Base-by-base conservation (phyloP, 164 flowering plant genomes). In the Hamamelis virginiana region DNA sequence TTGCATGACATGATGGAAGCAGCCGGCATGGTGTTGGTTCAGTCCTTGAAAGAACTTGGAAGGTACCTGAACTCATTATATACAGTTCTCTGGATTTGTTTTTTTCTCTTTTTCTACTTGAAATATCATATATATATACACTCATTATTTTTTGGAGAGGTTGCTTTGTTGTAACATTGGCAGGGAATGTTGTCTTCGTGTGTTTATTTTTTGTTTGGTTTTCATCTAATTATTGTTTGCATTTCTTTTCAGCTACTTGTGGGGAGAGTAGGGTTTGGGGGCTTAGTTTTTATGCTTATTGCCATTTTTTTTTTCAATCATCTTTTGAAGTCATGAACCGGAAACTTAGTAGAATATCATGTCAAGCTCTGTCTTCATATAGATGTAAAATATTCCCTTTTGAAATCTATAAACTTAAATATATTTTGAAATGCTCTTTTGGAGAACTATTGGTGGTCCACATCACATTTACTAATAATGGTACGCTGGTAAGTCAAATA, bases 11-110 rank as follows among this genome's bases (percentile, higher is more conserved):
- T 90, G 89, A 69, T 82, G 82, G 97, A 87, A 77, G 87, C 95
- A n/a, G 89, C 90, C 70, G 97, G 89, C 5, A 89, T 91, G 92
- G 96, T 94, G 60, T 72, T 90, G 28, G 87, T 92, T 68, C 98
- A 92, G 73, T 87, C 97, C 59, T 47, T 85, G 67, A 84, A 84
- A 66, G 85, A 81, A 65, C 79, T 85, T 70, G 86, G 85, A 27
- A 87, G 97, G 98, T 90, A 73, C 18, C 11, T 57, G 57, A 10
- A 46, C 26, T 19, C 9, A 16, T 57, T 45, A 45, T 13, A 16
- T 47, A 3, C 5, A 5, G 14, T 19, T 8, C 6, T 63, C 3
- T 21, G 22, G 10, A 52, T 23, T 53, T 33, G 3, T 55, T 50
- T 27, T 44, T 25, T 43, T 33, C 14, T 33, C 22, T 28, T 14